These are phyloP conservation scores for Acanthamoeba culbertsoni DNA, from an alignment of 208 protist species.

Conservation along the genomic window DNA sequence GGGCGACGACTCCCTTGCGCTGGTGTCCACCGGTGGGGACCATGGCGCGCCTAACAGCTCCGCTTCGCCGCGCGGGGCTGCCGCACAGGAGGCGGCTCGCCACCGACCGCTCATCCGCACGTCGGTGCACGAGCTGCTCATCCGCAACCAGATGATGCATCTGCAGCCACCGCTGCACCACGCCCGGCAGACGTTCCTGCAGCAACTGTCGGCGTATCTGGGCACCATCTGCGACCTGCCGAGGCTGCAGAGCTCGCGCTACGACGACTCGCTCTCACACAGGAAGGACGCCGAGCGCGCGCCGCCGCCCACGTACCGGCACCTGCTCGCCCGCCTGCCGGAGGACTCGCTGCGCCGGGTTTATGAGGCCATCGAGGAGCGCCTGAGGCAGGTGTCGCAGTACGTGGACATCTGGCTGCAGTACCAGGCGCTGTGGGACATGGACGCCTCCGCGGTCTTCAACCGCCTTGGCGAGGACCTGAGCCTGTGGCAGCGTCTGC, in stretches of 20 bases:
- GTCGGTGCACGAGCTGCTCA: constrained; percentile 79
- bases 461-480: constrained; percentile 81
- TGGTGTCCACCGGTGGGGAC: background rate
- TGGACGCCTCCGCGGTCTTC: constrained; percentile 79
- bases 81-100: background rate
- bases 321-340: constrained; percentile 72
- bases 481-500: constrained; percentile 77
- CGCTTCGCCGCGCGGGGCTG: background rate
- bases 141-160: constrained; percentile 79
- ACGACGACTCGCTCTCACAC: constrained; percentile 65
- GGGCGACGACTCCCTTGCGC: background rate
- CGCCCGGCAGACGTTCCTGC: constrained; percentile 69
- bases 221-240: constrained; percentile 73
- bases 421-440: constrained; percentile 90
- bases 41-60: no score
- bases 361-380: constrained; percentile 77
- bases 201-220: constrained; percentile 58
- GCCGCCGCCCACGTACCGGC: background rate
- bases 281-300: constrained; percentile 20
- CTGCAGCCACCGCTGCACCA: constrained; percentile 83
- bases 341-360: constrained; percentile 63
- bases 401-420: constrained; percentile 87
- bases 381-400: constrained; percentile 67
- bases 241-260: constrained; percentile 73
- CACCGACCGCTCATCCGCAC: constrained; percentile 20